Evolutionary conservation across 2,329 filamentous ascomycete genomes (phyloP).

Genomic region (Dissoconium aciculare): DNA sequence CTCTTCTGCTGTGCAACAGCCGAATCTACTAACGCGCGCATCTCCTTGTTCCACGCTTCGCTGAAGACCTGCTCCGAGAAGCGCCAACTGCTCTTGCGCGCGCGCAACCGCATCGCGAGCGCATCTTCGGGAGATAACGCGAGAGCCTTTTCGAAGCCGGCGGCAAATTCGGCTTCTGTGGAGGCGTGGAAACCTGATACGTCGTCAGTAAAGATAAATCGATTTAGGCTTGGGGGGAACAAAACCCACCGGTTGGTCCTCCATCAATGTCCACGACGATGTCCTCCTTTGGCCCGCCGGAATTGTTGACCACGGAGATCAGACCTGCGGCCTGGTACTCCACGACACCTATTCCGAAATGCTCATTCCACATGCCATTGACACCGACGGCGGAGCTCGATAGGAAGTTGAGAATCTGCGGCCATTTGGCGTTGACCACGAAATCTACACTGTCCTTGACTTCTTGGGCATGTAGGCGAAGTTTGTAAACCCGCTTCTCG

Average conservation of each 20-base stretch:
- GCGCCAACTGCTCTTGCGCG: constrained; percentile 60
- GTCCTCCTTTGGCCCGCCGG: constrained; percentile 81
- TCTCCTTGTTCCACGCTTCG: constrained; percentile 58
- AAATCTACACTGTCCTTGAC: constrained; percentile 79
- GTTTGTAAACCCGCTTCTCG: constrained; percentile 70
- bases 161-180: constrained; percentile 62
- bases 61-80: constrained; percentile 84
- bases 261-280: constrained; percentile 76
- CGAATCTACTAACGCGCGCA: constrained; percentile 52
- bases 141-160: constrained; percentile 64
- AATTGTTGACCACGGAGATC: constrained; percentile 84
- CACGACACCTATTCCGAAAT: constrained; percentile 95
- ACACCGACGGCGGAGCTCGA: constrained; percentile 67
- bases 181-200: constrained; percentile 65
- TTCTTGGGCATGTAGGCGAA: constrained; percentile 69
- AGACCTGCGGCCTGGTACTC: constrained; percentile 94
- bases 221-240: background rate
- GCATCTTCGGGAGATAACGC: constrained; percentile 49
- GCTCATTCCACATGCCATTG: constrained; percentile 99
- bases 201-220: constrained; percentile 6
- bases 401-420: constrained; percentile 68
- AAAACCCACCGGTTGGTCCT: constrained; percentile 51
- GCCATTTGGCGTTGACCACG: constrained; percentile 78
- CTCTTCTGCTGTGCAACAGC: constrained; percentile 1
- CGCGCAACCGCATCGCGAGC: constrained; percentile 58